Evolutionary conservation across 2,329 filamentous ascomycete species (phyloP), one percentile per base, ranked within the genome.

Genomic region (Colletotrichum godetiae): DNA sequence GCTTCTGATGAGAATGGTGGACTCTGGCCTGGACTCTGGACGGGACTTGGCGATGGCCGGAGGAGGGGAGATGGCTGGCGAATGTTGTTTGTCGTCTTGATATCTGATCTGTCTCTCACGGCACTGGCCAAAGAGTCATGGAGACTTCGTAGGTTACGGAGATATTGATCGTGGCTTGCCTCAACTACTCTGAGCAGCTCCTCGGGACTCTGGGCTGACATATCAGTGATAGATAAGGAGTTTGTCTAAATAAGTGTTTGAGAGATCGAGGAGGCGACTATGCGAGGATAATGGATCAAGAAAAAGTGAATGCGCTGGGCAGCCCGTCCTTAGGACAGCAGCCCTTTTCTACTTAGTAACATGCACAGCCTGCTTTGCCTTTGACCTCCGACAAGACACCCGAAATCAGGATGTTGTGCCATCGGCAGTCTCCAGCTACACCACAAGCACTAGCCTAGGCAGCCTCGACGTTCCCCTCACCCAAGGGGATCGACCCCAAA

Each of bases 31-130:
- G 73, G 73, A 27, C 69, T 74, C 19, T 69, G 62, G 3, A 55
- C 46, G 2, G 73, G 73, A n/a, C 74, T 75, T n/a, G 62, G 62
- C 2, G 68, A 61, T 1, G 62, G 65, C 8, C 31, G 88, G 90
- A 31, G 88, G 91, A 29, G 84, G 83, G 42, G 85, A 86, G 75
- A 86, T 90, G 77, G 77, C 87, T 75, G 82, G 8, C 66, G 27
- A 12, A 33, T 24, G 84, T 53, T 55, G 27, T 57, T 22, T 6
- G 35, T n/a, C 22, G 61, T 19, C 11, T 35, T 57, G n/a, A 61
- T 62, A 24, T 64, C 74, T 24, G 65, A 52, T 59, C 70, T 64
- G 22, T 74, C 66, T 27, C 59, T 56, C 33, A 56, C 71, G 5
- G 63, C 64, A 27, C 53, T 33, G 19, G 72, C 74, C 65, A 79